Evolutionary conservation across 2,329 filamentous ascomycete genomes (phyloP), one percentile per base, ranked within the genome.

Genomic region (Trichoderma asperellum): DNA sequence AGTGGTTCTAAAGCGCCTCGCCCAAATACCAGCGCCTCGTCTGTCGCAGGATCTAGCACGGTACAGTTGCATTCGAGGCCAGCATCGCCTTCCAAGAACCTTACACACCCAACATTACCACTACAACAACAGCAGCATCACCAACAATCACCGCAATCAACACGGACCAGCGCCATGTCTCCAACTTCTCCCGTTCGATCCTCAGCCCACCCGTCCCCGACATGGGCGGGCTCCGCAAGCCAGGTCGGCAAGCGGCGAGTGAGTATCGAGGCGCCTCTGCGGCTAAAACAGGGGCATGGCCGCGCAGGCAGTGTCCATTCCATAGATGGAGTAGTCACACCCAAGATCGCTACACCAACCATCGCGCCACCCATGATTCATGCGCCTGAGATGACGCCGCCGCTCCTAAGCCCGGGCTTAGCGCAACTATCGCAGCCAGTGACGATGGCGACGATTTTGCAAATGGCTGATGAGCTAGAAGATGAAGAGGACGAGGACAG

Each of bases 381-480:
- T 0, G 83, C 83, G 2, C 80, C 81, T 0, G 77, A 79, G 12
- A 73, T 73, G 43, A 79, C 75, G 34, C 64, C 55, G 37, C 64
- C 64, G 8, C 64, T 67, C 21, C 10, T 67, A 14, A 67, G 64
- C 24, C 77, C 79, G 14, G 76, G 73, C n/a, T 37, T 75, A 2
- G 68, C 73, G 0, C 78, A 78, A 63, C 74, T 77, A 11, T 75
- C 82, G 16, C 61, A 64, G 49, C 61, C 61, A 37, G 77, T 86
- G 72, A 83, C 85, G 5, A 82, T 89, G 76, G 85, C 86, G 1
- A 87, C 85, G 0, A 83, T 88, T 58, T 78, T 89, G 16, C 86
- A 88, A 75, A 83, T 83, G 2, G 84, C 84, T 2, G 87, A 88
- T 16, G 86, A 88, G 10, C 74, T 86, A 24, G 77, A 74, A 5